Evolutionary conservation across 1,139 yeast species (phyloP).

Genomic region (Kodamaea derodonti): DNA sequence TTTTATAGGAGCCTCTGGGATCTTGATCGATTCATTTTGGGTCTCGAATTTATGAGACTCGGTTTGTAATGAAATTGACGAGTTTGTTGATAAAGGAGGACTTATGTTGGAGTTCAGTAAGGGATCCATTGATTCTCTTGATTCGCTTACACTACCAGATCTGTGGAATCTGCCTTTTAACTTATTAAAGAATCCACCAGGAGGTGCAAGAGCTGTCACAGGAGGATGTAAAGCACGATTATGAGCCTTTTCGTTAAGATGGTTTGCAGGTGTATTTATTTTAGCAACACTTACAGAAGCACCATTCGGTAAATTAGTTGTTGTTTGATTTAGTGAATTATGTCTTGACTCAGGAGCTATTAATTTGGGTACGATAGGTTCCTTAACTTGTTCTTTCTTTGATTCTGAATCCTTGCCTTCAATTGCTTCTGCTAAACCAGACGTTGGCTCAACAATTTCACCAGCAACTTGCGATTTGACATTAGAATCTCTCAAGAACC

Average conservation of each 20-base stretch:
- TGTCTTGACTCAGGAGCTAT: neutral
- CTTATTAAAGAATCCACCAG: constrained; percentile 8
- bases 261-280: neutral
- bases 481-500: constrained; percentile 42
- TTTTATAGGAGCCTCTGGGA: constrained; percentile 1
- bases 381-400: neutral
- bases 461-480: neutral
- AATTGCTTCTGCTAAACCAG: neutral
- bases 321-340: neutral
- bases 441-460: too few relatives aligned
- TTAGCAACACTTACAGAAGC: neutral
- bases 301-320: neutral
- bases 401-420: neutral
- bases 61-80: neutral
- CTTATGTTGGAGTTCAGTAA: neutral
- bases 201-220: constrained; percentile 1
- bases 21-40: neutral
- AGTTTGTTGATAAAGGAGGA: neutral
- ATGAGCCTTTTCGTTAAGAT: neutral
- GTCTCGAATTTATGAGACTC: too few relatives aligned
- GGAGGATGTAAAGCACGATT: neutral
- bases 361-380: neutral
- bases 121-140: constrained; percentile 1
- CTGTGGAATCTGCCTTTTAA: constrained; percentile 7
- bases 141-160: neutral